These are phyloP conservation scores for Hypoxylon sp. DNA, from an alignment of 2,329 filamentous ascomycete genomes.

Conservation along the genomic window DNA sequence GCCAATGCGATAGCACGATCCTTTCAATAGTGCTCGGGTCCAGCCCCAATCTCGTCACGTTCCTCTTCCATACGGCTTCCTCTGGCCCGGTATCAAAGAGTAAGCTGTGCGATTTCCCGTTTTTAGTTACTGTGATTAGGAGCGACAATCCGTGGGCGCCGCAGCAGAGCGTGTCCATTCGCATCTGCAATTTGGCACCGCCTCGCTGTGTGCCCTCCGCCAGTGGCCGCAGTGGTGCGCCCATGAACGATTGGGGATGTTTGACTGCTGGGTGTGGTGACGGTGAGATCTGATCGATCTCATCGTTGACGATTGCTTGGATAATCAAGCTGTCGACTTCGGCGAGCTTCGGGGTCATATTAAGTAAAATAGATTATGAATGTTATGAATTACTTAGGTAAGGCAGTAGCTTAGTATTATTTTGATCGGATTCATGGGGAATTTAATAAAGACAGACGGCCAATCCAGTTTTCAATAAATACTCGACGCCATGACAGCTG, in stretches of 20 bases:
- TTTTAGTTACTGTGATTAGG: slow-evolving; percentile 66
- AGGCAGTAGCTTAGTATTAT: background rate
- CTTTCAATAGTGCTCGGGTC: slow-evolving; percentile 62
- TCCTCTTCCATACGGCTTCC: slow-evolving; percentile 65
- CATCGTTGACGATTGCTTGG: slow-evolving; percentile 68
- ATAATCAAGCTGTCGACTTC: slow-evolving; percentile 60
- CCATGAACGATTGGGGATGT: slow-evolving; percentile 60
- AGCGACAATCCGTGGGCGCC: slow-evolving; percentile 69
- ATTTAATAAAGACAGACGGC: background rate
- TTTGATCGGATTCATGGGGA: background rate
- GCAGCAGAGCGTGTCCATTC: slow-evolving; percentile 67
- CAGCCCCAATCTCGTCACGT: slow-evolving; percentile 61
- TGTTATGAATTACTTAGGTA: background rate
- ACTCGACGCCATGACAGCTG: background rate
- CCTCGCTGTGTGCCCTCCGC: slow-evolving; percentile 57
- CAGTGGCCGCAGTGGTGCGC: slow-evolving; percentile 58
- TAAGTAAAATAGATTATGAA: background rate
- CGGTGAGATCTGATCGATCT: slow-evolving; percentile 67
- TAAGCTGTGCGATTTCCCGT: slow-evolving; percentile 60
- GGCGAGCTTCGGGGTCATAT: slow-evolving; percentile 29
- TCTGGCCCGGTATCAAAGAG: slow-evolving; percentile 70
- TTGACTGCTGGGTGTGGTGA: slow-evolving; percentile 61
- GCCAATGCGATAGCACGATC: slow-evolving; percentile 68
- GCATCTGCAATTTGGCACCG: slow-evolving; percentile 61
- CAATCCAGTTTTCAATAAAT: background rate